phyloP scores from a whole-genome alignment of 139 green algal species.

The Coelastrella sp. region DNA sequence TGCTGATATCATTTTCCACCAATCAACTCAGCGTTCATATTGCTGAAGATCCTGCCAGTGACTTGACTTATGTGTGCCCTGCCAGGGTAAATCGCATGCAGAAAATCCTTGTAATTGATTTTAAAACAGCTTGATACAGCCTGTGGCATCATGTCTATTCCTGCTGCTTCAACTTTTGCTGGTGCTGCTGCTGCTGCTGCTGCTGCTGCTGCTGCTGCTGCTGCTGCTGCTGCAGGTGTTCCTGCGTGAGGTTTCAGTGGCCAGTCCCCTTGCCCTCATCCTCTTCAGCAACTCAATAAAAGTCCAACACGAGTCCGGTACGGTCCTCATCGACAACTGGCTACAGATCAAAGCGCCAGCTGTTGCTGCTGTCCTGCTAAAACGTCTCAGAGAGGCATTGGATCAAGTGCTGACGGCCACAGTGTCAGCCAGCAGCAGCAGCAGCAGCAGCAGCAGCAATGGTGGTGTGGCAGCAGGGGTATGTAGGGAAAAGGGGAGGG shows the following conservation, averaged over 20 bases:
- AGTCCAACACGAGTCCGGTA: slow-evolving; percentile 74
- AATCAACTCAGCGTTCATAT: too few species aligned
- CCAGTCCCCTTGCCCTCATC: slow-evolving; percentile 83
- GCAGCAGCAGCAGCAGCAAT: neutral
- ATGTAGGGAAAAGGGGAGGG: neutral
- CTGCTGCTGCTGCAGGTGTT: slow-evolving; percentile 76
- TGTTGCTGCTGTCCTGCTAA: slow-evolving; percentile 90
- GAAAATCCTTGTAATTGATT: too few species aligned
- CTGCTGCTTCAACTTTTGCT: neutral
- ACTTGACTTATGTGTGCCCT: too few species aligned
- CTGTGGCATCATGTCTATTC: too few species aligned
- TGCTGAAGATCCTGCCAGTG: too few species aligned
- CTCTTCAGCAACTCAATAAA: slow-evolving; percentile 85
- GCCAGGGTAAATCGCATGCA: too few species aligned
- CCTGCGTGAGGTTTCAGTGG: slow-evolving; percentile 86
- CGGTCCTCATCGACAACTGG: slow-evolving; percentile 82
- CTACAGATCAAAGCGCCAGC: slow-evolving; percentile 57
- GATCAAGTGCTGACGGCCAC: slow-evolving; percentile 39
- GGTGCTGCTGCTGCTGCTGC: neutral
- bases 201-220: neutral
- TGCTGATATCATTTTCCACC: too few species aligned
- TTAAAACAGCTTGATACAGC: too few species aligned
- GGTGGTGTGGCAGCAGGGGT: neutral
- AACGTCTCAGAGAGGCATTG: slow-evolving; percentile 80
- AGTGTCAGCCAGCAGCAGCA: neutral